These are phyloP conservation scores for Hypoxylon sp. DNA, from an alignment of 2,329 filamentous ascomycete species.

Conservation along the genomic window DNA sequence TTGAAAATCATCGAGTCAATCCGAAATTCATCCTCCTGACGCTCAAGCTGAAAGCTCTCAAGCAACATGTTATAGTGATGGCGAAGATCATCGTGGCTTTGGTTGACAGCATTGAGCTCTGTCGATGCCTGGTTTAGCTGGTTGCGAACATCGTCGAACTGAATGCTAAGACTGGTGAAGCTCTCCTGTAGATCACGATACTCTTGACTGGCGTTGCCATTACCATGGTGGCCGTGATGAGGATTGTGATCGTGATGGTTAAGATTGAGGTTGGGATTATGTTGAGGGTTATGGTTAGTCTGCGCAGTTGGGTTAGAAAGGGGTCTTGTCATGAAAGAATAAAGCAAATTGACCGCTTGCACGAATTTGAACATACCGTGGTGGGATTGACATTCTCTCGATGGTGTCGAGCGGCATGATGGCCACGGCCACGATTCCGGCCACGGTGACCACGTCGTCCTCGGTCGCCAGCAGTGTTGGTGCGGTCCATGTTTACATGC, in stretches of 20 bases:
- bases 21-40: background rate
- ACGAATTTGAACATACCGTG: background rate
- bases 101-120: background rate
- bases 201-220: background rate
- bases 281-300: no score
- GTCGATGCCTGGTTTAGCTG: background rate
- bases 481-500: background rate
- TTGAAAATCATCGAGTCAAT: background rate
- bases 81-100: background rate
- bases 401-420: background rate
- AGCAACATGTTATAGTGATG: background rate
- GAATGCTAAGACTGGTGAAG: background rate
- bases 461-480: background rate
- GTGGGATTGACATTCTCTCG: background rate
- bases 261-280: no score
- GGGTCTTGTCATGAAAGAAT: background rate
- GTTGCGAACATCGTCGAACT: background rate
- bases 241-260: no score
- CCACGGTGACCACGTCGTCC: background rate
- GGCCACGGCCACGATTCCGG: conserved; percentile 1
- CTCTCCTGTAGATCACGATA: background rate
- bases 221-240: background rate
- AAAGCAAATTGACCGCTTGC: background rate
- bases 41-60: background rate
- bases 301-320: background rate